Evolutionary conservation across 805 yeast species (phyloP).

Genomic region (Saturnispora galanensis): DNA sequence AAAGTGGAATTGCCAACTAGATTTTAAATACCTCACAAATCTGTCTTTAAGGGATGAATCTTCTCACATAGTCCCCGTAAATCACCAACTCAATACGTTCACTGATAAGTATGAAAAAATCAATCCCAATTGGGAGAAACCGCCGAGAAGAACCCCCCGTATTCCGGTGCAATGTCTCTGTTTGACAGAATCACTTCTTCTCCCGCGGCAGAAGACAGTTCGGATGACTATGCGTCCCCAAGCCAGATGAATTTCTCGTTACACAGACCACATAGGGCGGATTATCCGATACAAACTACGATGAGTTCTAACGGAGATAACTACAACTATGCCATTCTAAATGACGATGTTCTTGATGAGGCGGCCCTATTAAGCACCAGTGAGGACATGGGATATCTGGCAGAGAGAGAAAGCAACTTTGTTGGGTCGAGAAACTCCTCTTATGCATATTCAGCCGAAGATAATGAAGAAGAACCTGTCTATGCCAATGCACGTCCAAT

Average conservation of each 20-base stretch:
- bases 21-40: too few relatives aligned
- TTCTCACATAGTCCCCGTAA: too few relatives aligned
- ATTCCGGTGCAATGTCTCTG: too few relatives aligned
- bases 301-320: neutral
- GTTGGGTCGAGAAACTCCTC: neutral
- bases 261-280: neutral
- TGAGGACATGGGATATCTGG: conserved; percentile 21
- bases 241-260: neutral
- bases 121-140: too few relatives aligned
- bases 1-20: too few relatives aligned
- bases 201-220: too few relatives aligned
- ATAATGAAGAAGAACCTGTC: conserved; percentile 13
- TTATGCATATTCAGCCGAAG: neutral
- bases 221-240: neutral
- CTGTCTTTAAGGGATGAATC: too few relatives aligned
- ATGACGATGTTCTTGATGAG: conserved; percentile 31
- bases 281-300: neutral
- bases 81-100: too few relatives aligned
- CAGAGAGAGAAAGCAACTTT: conserved; percentile 11
- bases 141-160: too few relatives aligned
- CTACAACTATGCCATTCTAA: conserved; percentile 8
- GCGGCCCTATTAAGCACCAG: conserved; percentile 24
- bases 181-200: too few relatives aligned
- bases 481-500: too few relatives aligned
- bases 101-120: too few relatives aligned